phyloP scores from a whole-genome alignment of 148 eudicot genomes.

The Persicaria maculosa region DNA sequence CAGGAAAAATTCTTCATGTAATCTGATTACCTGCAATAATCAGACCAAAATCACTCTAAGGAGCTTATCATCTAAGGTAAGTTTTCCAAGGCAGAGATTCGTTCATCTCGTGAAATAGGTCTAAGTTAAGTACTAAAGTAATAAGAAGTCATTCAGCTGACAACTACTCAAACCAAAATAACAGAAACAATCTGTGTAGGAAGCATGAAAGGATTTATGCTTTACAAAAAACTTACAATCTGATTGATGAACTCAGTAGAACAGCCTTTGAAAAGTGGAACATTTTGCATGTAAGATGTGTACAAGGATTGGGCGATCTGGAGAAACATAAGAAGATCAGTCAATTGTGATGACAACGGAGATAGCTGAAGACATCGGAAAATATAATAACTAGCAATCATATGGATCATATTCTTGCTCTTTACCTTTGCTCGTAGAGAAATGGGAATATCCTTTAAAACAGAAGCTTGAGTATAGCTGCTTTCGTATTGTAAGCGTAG shows the following conservation, averaged over 20 bases:
- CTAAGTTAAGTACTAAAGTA: background rate
- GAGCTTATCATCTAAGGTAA: no score
- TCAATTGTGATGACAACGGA: background rate
- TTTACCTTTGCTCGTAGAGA: slow-evolving; percentile 71
- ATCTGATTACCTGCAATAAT: slow-evolving; percentile 54
- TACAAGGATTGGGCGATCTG: slow-evolving; percentile 80
- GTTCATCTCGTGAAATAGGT: no score
- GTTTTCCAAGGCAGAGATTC: background rate
- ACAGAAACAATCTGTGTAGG: no score
- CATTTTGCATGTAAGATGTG: slow-evolving; percentile 38
- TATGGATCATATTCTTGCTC: background rate
- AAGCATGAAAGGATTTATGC: background rate
- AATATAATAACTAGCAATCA: background rate
- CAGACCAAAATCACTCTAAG: background rate
- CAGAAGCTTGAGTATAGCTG: slow-evolving; percentile 56
- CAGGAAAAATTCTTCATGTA: slow-evolving; percentile 88
- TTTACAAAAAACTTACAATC: slow-evolving; percentile 47
- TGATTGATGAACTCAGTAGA: slow-evolving; percentile 82
- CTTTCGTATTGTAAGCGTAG: slow-evolving; percentile 60
- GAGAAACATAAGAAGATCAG: slow-evolving; percentile 12
- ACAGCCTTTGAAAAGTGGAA: slow-evolving; percentile 73
- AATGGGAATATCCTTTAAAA: slow-evolving; percentile 57
- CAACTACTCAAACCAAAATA: background rate
- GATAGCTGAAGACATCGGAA: background rate
- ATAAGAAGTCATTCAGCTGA: background rate